Base-by-base conservation (phyloP, 345 rosid genomes). In the Hibiscus mutabilis region DNA sequence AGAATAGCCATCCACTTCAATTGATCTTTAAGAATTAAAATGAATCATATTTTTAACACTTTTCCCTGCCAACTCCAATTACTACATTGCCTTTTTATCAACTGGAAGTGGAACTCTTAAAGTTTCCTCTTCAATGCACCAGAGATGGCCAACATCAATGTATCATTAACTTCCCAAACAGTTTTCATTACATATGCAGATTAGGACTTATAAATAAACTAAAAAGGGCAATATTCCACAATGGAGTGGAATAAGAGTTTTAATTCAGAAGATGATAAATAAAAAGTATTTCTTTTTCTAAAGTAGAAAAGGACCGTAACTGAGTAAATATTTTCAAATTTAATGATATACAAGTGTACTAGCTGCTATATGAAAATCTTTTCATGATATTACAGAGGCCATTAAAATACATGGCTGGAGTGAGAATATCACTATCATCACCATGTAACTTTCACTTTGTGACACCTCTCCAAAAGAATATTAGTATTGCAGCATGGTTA, bases 401-500 rank as follows among this genome's bases (percentile, higher is more conserved):
- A 73, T 46, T 66, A 60, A 51, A 68, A 76, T 16, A 73, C 60
- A 66, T 76, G 79, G 59, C 71, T 66, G 64, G 12, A 58, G 76
- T 70, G 60, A 72, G 15, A 60, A 78, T 71, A 62, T 69, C 60
- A 76, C 56, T 73, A 60, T 60, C 60, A 75, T 33, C 76, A 33
- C 79, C 55, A 73, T 44, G 67, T 35, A 62, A 60, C 75, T 78
- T 72, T 76, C 69, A 51, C 70, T 70, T 65, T 73, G 81, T 51
- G 77, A 85, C 79, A 84, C 74, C 77, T 82, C 74, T 60, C 69
- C 77, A 76, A 75, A 80, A 57, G 74, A 69, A 77, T 67, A 79
- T 68, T 73, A 80, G 72, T 82, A 85, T 66, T 56, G 77, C 69
- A 83, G 73, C 84, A 88, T 73, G 78, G 83, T 82, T 80, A 84